Evolutionary conservation across 2,329 filamentous ascomycete genomes (phyloP).

Genomic region (Coleophoma cylindrospora): DNA sequence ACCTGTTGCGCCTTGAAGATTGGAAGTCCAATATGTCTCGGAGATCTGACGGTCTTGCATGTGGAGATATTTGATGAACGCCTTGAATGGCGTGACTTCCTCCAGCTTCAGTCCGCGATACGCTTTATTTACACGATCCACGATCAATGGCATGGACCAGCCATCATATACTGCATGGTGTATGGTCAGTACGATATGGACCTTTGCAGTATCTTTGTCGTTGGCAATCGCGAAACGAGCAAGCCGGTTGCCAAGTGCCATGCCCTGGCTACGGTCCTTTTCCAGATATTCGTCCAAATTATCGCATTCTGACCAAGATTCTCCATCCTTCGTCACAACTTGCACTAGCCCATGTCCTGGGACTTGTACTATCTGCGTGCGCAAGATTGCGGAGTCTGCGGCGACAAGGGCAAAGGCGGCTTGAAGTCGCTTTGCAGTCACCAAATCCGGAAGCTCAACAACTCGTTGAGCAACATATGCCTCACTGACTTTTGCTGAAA

Average conservation of each 20-base stretch:
- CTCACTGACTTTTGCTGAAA: conserved; percentile 24
- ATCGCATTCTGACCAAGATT: conserved; percentile 3
- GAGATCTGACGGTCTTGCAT: conserved; percentile 28
- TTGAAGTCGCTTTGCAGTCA: conserved; percentile 14
- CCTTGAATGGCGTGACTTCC: not conserved
- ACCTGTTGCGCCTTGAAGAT: not conserved
- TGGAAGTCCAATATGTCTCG: conserved; percentile 9
- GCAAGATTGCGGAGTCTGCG: conserved; percentile 21
- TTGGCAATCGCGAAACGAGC: conserved; percentile 4
- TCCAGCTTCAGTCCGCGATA: conserved; percentile 19
- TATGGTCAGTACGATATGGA: conserved; percentile 2
- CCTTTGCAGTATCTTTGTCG: not conserved
- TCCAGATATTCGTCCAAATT: conserved; percentile 3
- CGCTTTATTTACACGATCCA: conserved; percentile 1
- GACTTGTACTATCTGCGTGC: conserved; percentile 23
- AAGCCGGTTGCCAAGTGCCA: conserved; percentile 2
- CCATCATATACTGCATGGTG: conserved; percentile 60
- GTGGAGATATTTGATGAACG: conserved; percentile 40
- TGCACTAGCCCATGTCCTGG: conserved; percentile 6
- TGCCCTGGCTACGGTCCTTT: conserved; percentile 1
- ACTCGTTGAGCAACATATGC: conserved; percentile 28
- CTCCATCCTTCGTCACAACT: conserved; percentile 7
- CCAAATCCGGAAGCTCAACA: conserved; percentile 5
- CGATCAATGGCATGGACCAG: conserved; percentile 43
- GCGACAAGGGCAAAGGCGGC: conserved; percentile 21